These are phyloP conservation scores for Pseudocercospora fijiensis DNA, from an alignment of 2,329 filamentous ascomycete genomes.

Conservation along the genomic window DNA sequence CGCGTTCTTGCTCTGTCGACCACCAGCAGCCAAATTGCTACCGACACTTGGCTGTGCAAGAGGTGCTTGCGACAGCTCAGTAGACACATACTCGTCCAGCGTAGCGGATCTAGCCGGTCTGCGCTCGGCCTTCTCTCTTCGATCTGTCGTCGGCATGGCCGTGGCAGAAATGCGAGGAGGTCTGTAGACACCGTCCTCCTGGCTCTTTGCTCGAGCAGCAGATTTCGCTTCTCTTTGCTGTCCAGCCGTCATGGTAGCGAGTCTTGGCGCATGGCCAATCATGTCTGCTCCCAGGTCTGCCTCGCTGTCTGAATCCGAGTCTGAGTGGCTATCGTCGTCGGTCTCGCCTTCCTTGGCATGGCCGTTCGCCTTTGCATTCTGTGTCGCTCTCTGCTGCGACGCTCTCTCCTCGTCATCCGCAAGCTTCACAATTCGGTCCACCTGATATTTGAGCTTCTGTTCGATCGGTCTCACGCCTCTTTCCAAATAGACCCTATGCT, in stretches of 20 bases:
- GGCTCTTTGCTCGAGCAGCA: slow-evolving; percentile 36
- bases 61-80: slow-evolving; percentile 79
- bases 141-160: slow-evolving; percentile 62
- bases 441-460: slow-evolving; percentile 87
- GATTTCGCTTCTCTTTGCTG: slow-evolving; percentile 31
- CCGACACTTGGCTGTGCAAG: slow-evolving; percentile 87
- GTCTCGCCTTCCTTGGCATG: slow-evolving; percentile 27
- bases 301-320: slow-evolving; percentile 43
- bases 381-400: slow-evolving; percentile 38
- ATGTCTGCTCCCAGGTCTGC: slow-evolving; percentile 53
- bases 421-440: slow-evolving; percentile 88
- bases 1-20: slow-evolving; percentile 74
- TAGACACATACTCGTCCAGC: slow-evolving; percentile 86
- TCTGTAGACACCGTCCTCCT: slow-evolving; percentile 71
- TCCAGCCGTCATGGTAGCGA: slow-evolving; percentile 48
- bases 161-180: slow-evolving; percentile 87
- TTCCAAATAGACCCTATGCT: slow-evolving; percentile 88
- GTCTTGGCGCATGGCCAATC: slow-evolving; percentile 63
- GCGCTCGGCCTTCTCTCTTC: slow-evolving; percentile 59
- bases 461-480: slow-evolving; percentile 89
- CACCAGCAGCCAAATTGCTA: slow-evolving; percentile 74
- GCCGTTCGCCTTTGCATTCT: slow-evolving; percentile 28
- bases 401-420: slow-evolving; percentile 69
- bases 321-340: slow-evolving; percentile 37
- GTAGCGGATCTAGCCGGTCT: slow-evolving; percentile 72